phyloP scores from a whole-genome alignment of 2,329 filamentous ascomycete genomes.

The Exophiala oligosperma region DNA sequence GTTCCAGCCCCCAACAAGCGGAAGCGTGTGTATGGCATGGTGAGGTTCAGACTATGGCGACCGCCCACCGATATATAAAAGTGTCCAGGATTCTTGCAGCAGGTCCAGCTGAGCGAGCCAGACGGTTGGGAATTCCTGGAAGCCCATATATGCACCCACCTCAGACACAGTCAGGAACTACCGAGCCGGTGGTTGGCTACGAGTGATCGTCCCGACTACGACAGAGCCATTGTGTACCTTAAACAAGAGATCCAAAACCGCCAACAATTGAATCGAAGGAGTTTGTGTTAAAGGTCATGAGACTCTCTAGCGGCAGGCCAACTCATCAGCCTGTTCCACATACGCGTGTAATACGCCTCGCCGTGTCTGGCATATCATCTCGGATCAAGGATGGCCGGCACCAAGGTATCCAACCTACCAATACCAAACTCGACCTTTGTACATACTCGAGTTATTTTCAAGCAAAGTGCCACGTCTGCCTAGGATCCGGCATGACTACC shows the following conservation, averaged over 20 bases:
- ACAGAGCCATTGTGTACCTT: neutral
- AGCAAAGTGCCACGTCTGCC: neutral
- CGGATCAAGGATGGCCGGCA: neutral
- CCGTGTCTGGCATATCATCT: too few relatives aligned
- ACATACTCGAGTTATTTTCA: neutral
- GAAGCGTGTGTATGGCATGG: neutral
- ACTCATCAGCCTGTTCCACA: too few relatives aligned
- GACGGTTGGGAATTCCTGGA: neutral
- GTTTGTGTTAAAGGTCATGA: too few relatives aligned
- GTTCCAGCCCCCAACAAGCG: neutral
- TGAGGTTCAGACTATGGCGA: neutral
- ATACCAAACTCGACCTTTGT: neutral
- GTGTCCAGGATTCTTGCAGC: neutral
- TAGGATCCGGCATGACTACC: neutral
- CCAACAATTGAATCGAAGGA: too few relatives aligned
- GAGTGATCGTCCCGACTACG: neutral
- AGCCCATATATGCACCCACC: neutral
- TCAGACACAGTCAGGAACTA: neutral
- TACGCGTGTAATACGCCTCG: too few relatives aligned
- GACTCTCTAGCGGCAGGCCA: too few relatives aligned
- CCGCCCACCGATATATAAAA: neutral
- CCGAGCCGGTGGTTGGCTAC: neutral
- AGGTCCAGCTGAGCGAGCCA: neutral
- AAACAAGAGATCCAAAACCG: neutral
- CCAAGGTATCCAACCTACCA: neutral